phyloP scores from a whole-genome alignment of 176 grass and related monocot species.

The Aegilops longissima region DNA sequence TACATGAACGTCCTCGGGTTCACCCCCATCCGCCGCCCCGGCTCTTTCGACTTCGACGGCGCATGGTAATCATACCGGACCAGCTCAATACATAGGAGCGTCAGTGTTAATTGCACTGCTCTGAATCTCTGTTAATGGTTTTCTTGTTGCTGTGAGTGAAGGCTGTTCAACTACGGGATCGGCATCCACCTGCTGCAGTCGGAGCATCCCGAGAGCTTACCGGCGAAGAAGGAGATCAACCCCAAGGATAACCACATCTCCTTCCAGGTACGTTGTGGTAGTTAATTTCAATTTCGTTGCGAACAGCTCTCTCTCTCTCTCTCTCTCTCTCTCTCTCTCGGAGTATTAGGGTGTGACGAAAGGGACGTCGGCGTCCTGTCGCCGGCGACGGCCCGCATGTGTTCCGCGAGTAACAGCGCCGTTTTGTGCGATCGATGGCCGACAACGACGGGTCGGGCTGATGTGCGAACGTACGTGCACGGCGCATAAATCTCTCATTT shows the following conservation, averaged over 20 bases:
- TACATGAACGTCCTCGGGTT: slow-evolving; percentile 84
- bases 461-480: background rate
- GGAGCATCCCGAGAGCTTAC: slow-evolving; percentile 46
- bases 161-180: slow-evolving; percentile 92
- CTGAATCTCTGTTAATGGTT: background rate
- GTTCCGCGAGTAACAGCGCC: background rate
- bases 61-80: slow-evolving; percentile 45
- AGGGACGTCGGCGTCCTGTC: background rate
- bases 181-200: slow-evolving; percentile 86
- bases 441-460: background rate
- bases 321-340: no score
- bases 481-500: no score
- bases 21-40: slow-evolving; percentile 60
- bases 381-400: background rate
- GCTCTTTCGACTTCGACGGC: slow-evolving; percentile 76
- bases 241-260: slow-evolving; percentile 97
- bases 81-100: background rate
- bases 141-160: background rate
- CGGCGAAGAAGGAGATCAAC: slow-evolving; percentile 75
- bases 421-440: background rate
- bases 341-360: no score
- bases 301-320: background rate
- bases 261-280: slow-evolving; percentile 57
- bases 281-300: background rate
- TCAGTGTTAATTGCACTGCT: background rate